Conservation (phyloP, 345 rosid species). For the Brassica incana region DNA sequence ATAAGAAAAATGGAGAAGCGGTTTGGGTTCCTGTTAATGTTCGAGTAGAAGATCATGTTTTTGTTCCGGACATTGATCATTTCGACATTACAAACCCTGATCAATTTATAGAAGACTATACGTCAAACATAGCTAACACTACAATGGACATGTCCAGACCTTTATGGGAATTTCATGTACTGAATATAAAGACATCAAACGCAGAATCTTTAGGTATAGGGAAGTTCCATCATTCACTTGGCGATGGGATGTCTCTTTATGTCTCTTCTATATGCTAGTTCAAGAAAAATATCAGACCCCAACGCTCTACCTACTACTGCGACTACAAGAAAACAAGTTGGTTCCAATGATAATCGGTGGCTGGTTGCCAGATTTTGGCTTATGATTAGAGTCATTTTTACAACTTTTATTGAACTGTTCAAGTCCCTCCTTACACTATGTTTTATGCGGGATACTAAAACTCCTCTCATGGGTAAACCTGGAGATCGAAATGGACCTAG, state of each 20-base stretch:
- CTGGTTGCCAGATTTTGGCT: conserved; percentile 40
- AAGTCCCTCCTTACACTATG: conserved; percentile 37
- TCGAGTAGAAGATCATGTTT: conserved; percentile 32
- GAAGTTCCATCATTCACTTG: conserved; percentile 1
- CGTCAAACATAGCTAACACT: conserved; percentile 47
- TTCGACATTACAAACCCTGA: conserved; percentile 45
- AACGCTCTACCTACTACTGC: conserved; percentile 51
- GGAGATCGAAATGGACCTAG: conserved; percentile 5
- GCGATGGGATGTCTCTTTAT: conserved; percentile 17
- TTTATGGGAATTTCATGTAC: conserved; percentile 70
- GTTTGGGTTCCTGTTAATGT: conserved; percentile 41
- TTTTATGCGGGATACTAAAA: conserved; percentile 48
- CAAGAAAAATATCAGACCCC: conserved; percentile 52
- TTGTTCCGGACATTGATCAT: conserved; percentile 34
- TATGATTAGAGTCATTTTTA: conserved; percentile 40
- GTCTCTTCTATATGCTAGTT: conserved; percentile 35
- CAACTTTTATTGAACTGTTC: conserved; percentile 44
- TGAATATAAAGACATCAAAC: conserved; percentile 26
- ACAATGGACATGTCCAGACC: conserved; percentile 60
- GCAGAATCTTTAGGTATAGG: neutral
- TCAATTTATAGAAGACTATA: conserved; percentile 56
- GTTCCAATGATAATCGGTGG: neutral
- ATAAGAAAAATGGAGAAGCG: conserved; percentile 42
- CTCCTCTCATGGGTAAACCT: conserved; percentile 31
- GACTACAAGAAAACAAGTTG: neutral